A percentile compares a stretch with the other conserved stretches of the same genome.
phyloP scores from a whole-genome alignment of 2,329 filamentous ascomycete genomes.

The Cladorrhinum sp. region DNA sequence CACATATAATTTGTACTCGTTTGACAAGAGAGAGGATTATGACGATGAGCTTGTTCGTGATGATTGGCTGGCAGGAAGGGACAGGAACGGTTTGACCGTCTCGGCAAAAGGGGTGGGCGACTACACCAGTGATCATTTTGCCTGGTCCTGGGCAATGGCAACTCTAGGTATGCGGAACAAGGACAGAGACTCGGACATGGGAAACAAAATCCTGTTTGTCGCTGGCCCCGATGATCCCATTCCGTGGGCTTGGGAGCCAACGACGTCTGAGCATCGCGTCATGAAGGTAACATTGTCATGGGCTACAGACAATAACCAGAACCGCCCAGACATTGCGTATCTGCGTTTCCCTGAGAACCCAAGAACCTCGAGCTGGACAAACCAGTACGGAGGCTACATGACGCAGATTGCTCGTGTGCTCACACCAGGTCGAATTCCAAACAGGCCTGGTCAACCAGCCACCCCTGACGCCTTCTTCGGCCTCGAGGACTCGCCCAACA shows the following conservation, averaged over 20 bases:
- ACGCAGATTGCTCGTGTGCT: constrained; percentile 20
- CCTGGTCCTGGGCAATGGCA: constrained; percentile 13
- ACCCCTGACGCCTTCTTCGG: constrained; percentile 24
- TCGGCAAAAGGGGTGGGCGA: constrained; percentile 18
- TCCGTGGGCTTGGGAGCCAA: constrained; percentile 22
- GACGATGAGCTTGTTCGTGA: neutral
- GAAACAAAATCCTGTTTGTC: constrained; percentile 18
- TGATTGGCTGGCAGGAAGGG: constrained; percentile 1
- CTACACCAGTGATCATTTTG: constrained; percentile 17
- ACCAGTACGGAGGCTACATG: constrained; percentile 20
- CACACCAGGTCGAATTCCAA: constrained; percentile 15
- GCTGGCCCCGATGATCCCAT: constrained; percentile 17
- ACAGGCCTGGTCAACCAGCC: constrained; percentile 20
- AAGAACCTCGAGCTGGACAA: constrained; percentile 9
- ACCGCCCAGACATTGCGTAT: constrained; percentile 27
- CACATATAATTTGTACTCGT: constrained; percentile 20
- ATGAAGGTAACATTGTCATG: constrained; percentile 18
- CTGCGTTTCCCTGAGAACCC: constrained; percentile 22
- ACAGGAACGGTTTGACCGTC: constrained; percentile 9
- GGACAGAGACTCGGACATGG: neutral
- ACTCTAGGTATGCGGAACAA: neutral
- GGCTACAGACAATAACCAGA: constrained; percentile 7
- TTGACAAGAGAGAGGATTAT: constrained; percentile 20
- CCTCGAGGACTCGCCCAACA: neutral
- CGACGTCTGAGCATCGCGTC: constrained; percentile 6